Conservation (phyloP, 208 protist species). For the Strigomonas culicis region DNA sequence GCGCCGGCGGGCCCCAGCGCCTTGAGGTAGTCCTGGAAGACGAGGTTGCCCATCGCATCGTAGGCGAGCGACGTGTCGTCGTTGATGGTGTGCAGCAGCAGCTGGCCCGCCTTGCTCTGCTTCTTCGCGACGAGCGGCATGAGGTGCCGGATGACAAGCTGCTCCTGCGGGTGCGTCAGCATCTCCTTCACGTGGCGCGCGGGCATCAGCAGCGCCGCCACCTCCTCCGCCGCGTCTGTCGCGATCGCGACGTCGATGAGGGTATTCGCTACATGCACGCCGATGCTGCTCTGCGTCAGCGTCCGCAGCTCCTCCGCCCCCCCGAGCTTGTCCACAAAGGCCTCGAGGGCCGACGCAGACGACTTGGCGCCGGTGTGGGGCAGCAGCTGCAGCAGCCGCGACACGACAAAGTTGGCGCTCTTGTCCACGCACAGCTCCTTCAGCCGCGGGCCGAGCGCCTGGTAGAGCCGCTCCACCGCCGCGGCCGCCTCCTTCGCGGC, state of each 20-base stretch:
- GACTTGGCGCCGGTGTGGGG: slow-evolving; percentile 24
- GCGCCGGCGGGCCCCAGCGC: slow-evolving; percentile 37
- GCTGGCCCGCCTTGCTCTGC: slow-evolving; percentile 52
- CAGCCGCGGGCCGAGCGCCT: slow-evolving; percentile 38
- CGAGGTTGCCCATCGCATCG: slow-evolving; percentile 77
- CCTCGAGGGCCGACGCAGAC: slow-evolving; percentile 26
- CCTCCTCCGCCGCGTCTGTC: slow-evolving; percentile 32
- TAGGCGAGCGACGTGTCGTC: slow-evolving; percentile 49
- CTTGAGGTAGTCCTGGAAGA: slow-evolving; percentile 71
- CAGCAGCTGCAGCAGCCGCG: slow-evolving; percentile 53
- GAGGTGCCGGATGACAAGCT: slow-evolving; percentile 71
- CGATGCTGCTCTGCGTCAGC: slow-evolving; percentile 49
- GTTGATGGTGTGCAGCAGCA: slow-evolving; percentile 55
- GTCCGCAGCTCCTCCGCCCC: slow-evolving; percentile 30
- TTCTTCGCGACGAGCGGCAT: slow-evolving; percentile 60
- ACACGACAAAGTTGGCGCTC: slow-evolving; percentile 84
- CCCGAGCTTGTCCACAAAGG: slow-evolving; percentile 45
- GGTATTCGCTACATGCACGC: slow-evolving; percentile 65
- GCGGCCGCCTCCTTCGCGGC: slow-evolving; percentile 22
- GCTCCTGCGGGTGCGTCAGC: slow-evolving; percentile 54
- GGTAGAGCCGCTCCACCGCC: slow-evolving; percentile 36
- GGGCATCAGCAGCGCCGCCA: slow-evolving; percentile 46
- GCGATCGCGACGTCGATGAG: slow-evolving; percentile 48
- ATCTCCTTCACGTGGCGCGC: slow-evolving; percentile 46
- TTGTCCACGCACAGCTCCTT: slow-evolving; percentile 57